Evolutionary conservation across 768 basidiomycete species (phyloP).

Genomic region (Atractiella rhizophila): DNA sequence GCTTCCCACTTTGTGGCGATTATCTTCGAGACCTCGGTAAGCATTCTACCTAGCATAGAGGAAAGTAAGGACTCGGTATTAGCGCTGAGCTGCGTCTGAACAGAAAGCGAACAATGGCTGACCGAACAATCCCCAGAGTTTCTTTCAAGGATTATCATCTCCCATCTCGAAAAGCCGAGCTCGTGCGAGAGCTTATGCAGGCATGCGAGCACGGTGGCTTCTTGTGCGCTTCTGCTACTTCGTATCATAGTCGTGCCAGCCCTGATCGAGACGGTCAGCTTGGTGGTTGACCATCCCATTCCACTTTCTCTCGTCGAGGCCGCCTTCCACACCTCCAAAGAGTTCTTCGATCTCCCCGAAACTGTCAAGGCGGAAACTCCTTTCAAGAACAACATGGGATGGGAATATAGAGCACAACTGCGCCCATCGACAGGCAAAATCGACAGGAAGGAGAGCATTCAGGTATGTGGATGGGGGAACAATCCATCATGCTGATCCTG

Average conservation of each 20-base stretch:
- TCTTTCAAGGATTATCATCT: too few relatives aligned
- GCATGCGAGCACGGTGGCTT: constrained; percentile 17
- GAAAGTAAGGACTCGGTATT: too few relatives aligned
- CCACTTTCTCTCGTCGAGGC: constrained; percentile 13
- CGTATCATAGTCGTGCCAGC: background rate
- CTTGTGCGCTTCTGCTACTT: constrained; percentile 11
- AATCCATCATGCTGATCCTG: constrained; percentile 11
- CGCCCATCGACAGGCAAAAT: constrained; percentile 17
- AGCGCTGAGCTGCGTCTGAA: too few relatives aligned
- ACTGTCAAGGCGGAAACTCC: constrained; percentile 16
- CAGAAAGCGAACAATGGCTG: too few relatives aligned
- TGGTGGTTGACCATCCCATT: constrained; percentile 16
- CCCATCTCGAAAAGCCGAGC: too few relatives aligned
- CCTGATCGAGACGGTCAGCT: constrained; percentile 1
- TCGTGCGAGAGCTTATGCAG: constrained; percentile 14
- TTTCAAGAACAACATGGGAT: constrained; percentile 14
- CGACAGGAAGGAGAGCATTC: constrained; percentile 17
- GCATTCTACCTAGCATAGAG: too few relatives aligned
- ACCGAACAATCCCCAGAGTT: too few relatives aligned
- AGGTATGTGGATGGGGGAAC: constrained; percentile 13
- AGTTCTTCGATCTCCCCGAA: constrained; percentile 16
- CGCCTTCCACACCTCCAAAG: constrained; percentile 11
- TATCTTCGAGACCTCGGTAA: too few relatives aligned
- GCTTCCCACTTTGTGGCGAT: too few relatives aligned
- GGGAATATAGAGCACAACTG: constrained; percentile 14